Percentiles rank a stretch among this genome's conserved stretches.
These are phyloP conservation scores for Escovopsis weberi DNA, from an alignment of 2,329 filamentous ascomycete genomes.

Conservation along the genomic window DNA sequence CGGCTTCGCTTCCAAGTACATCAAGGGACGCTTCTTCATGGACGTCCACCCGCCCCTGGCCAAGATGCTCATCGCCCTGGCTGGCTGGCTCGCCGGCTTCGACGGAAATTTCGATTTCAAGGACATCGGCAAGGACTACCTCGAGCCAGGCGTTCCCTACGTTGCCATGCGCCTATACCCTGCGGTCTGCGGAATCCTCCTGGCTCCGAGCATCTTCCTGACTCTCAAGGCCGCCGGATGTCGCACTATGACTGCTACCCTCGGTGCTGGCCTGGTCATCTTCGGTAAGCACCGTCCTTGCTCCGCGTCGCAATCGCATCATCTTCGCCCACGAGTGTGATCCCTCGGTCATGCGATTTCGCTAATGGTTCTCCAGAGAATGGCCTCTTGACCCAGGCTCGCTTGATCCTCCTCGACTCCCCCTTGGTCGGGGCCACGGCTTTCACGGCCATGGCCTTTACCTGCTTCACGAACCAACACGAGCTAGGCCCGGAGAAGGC, in stretches of 20 bases:
- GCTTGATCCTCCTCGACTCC: conserved; percentile 89
- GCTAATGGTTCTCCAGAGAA: conserved; percentile 52
- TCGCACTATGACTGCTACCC: conserved; percentile 65
- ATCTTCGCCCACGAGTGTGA: not conserved
- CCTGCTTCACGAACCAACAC: conserved; percentile 91
- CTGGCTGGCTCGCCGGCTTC: conserved; percentile 89
- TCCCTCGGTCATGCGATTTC: not conserved
- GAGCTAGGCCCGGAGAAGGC: conserved; percentile 81
- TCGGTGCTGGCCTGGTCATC: conserved; percentile 77
- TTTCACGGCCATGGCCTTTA: conserved; percentile 79
- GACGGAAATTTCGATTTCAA: conserved; percentile 97
- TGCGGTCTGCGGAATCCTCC: conserved; percentile 72
- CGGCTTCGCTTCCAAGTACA: conserved; percentile 96
- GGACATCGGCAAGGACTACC: conserved; percentile 97
- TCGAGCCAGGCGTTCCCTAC: conserved; percentile 89
- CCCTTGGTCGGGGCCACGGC: conserved; percentile 88
- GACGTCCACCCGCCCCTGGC: conserved; percentile 97
- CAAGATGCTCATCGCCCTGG: conserved; percentile 90
- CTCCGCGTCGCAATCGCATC: not conserved
- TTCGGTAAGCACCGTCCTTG: conserved; percentile 53
- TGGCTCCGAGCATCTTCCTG: conserved; percentile 87
- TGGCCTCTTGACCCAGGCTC: conserved; percentile 84
- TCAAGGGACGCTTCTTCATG: conserved; percentile 99
- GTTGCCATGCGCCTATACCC: conserved; percentile 94
- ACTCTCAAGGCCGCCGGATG: conserved; percentile 86